Conservation (phyloP, 306 rosid genomes). For the Cucumis melo region DNA sequence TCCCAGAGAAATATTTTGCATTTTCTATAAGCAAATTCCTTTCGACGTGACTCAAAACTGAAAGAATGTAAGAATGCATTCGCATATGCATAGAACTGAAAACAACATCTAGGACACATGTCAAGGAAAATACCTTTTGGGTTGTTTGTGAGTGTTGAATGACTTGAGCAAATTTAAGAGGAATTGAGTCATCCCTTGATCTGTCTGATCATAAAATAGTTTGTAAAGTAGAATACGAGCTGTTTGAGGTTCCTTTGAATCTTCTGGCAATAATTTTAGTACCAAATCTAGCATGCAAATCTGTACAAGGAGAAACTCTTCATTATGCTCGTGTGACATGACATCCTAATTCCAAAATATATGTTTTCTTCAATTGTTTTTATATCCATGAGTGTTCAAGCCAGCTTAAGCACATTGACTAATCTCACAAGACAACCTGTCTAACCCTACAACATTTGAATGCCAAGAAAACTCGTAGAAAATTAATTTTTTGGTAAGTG, state of each 20-base stretch:
- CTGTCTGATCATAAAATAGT: slow-evolving; percentile 93
- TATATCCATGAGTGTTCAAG: too few relatives aligned
- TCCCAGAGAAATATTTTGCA: background rate
- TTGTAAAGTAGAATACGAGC: slow-evolving; percentile 88
- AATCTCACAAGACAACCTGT: too few relatives aligned
- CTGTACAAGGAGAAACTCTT: slow-evolving; percentile 33
- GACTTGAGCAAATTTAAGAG: slow-evolving; percentile 58
- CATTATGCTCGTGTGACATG: background rate
- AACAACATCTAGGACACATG: background rate
- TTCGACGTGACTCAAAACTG: background rate
- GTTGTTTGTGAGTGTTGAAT: slow-evolving; percentile 73
- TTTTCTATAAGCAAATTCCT: background rate
- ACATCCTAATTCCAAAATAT: slow-evolving; percentile 15
- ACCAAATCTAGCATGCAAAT: slow-evolving; percentile 80
- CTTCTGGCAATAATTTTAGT: slow-evolving; percentile 58
- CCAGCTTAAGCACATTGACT: too few relatives aligned
- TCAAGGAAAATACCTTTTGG: slow-evolving; percentile 48
- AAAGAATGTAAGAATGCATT: background rate
- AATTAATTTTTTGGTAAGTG: too few relatives aligned
- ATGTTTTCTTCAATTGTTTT: background rate
- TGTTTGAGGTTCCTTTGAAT: slow-evolving; percentile 75
- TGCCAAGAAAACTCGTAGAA: too few relatives aligned
- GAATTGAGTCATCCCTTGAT: slow-evolving; percentile 86
- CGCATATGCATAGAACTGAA: background rate
- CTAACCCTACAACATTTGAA: too few relatives aligned